Base-by-base conservation (phyloP, 2,329 filamentous ascomycete genomes). In the Ampelomyces quisqualis region DNA sequence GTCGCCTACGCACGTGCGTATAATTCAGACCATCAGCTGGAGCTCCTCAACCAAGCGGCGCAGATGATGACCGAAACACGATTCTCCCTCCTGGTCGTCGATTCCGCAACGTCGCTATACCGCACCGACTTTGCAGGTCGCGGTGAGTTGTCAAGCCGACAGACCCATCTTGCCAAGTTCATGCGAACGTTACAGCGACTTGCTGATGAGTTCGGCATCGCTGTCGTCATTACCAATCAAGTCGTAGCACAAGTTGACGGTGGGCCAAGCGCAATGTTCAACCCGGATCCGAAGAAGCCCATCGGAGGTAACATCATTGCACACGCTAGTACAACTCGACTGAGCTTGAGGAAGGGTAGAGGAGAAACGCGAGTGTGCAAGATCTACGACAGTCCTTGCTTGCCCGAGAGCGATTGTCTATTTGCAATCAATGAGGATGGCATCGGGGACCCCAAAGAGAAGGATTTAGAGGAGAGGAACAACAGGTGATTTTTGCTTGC, bases 1-100 rank as follows among this genome's bases (percentile, higher is more conserved):
- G 90, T 98, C 41, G 94, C 94, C 3, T 98, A 98, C 68, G 94
- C 94, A 34, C 85, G 93, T 45, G 93, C 93, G 7, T 98, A 98
- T 75, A 98, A 98, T 68, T 97, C 91, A 0, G 93, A 98, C 54
- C 93, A 98, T 70, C 93, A 98, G 69, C 80, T 98, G 35, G 89
- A 95, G 67, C 78, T 98, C 6, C 82, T 98, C 48, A 93, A 93
- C 60, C 91, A 97, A 69, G 94, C 93, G 3, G 86, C 93, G 2
- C 84, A 90, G 48, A 98, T 98, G 93, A 98, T 98, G 94, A 96
- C 90, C 43, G 94, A 98, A 73, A 98, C 93, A 0, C 84, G 93
- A 3, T 98, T 98, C 70, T 97, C 93, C 3, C 79, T 98, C 7
- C 82, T 98, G 34, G 84, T 98, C 34, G 93, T 98, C 41, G 93